Percentiles rank a stretch among this genome's conserved stretches.
Conservation (phyloP, 495 filamentous ascomycete species). For the Penicillium egyptiacum region DNA sequence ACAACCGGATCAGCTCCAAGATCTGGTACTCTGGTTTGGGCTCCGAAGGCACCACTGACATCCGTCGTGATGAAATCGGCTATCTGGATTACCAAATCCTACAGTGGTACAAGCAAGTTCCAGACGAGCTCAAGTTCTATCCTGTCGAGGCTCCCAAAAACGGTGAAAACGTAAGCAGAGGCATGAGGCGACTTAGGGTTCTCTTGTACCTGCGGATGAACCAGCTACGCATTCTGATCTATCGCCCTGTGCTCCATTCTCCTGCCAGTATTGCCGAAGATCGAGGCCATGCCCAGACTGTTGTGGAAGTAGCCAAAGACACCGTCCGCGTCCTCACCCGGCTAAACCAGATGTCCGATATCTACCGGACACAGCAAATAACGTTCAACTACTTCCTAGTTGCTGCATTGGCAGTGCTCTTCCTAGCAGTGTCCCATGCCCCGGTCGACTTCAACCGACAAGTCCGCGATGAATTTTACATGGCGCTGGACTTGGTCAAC, state of each 20-base stretch:
- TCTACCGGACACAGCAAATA: slow-evolving; percentile 77
- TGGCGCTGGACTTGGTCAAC: slow-evolving; percentile 79
- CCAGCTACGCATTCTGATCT: slow-evolving; percentile 80
- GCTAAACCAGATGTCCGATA: slow-evolving; percentile 75
- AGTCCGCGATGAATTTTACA: slow-evolving; percentile 82
- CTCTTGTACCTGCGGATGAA: slow-evolving; percentile 70
- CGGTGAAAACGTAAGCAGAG: slow-evolving; percentile 44
- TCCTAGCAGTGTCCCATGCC: slow-evolving; percentile 80
- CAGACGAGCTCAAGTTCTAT: slow-evolving; percentile 62
- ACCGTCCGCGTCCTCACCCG: slow-evolving; percentile 72
- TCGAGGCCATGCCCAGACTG: slow-evolving; percentile 63
- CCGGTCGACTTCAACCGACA: slow-evolving; percentile 70
- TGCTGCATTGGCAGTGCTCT: slow-evolving; percentile 75
- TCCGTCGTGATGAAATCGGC: slow-evolving; percentile 64
- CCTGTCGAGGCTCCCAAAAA: slow-evolving; percentile 46
- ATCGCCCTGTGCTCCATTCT: slow-evolving; percentile 77
- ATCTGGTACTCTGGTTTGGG: slow-evolving; percentile 67
- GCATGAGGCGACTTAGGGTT: slow-evolving; percentile 52
- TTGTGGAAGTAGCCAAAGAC: slow-evolving; percentile 76
- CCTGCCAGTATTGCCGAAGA: slow-evolving; percentile 73
- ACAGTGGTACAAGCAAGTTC: slow-evolving; percentile 70
- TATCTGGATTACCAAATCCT: slow-evolving; percentile 75
- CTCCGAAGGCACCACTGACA: slow-evolving; percentile 51
- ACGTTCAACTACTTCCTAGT: slow-evolving; percentile 88
- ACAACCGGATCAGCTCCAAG: slow-evolving; percentile 72